Conservation (phyloP, 2,329 filamentous ascomycete species). For the Aureobasidium sp. region DNA sequence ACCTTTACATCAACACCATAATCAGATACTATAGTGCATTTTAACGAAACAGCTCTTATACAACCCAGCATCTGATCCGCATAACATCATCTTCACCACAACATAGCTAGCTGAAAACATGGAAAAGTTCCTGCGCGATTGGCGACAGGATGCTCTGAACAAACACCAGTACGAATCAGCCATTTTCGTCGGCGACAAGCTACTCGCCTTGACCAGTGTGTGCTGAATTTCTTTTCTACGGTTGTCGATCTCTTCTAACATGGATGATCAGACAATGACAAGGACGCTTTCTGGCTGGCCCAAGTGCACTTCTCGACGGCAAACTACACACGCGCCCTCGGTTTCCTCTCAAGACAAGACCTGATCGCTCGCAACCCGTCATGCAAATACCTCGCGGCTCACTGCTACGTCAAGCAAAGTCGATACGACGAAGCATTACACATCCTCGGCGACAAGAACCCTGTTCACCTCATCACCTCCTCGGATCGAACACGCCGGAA, state of each 20-base stretch:
- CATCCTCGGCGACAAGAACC: slow-evolving; percentile 85
- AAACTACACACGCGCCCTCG: slow-evolving; percentile 86
- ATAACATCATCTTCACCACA: neutral
- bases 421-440: slow-evolving; percentile 82
- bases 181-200: slow-evolving; percentile 95
- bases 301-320: slow-evolving; percentile 94
- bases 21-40: slow-evolving; percentile 7
- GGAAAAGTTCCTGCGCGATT: slow-evolving; percentile 89
- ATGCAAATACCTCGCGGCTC: slow-evolving; percentile 84
- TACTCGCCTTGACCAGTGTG: slow-evolving; percentile 85
- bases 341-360: slow-evolving; percentile 76
- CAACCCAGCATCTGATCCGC: neutral
- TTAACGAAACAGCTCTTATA: slow-evolving; percentile 6
- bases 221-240: slow-evolving; percentile 14
- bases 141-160: slow-evolving; percentile 91
- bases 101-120: slow-evolving; percentile 39
- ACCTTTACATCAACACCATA: neutral
- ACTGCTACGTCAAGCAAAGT: slow-evolving; percentile 88
- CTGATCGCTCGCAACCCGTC: slow-evolving; percentile 73
- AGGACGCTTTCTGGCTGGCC: slow-evolving; percentile 95
- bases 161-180: slow-evolving; percentile 95
- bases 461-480: slow-evolving; percentile 73
- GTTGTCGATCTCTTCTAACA: neutral
- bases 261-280: slow-evolving; percentile 62
- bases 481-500: slow-evolving; percentile 60